phyloP scores from a whole-genome alignment of 75 land plant genomes.

The Picea glauca region DNA sequence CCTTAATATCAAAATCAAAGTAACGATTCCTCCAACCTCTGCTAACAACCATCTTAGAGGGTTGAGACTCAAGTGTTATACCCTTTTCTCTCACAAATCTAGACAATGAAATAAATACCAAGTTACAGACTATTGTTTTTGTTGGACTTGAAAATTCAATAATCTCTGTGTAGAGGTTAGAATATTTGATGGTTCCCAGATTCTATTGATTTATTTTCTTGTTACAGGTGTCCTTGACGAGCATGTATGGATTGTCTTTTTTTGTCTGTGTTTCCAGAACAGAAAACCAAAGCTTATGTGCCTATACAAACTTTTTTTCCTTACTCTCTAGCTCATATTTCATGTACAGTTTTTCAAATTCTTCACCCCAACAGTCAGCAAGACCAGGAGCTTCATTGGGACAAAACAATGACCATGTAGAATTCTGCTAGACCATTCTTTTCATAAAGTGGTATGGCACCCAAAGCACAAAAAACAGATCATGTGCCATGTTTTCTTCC shows the following conservation, averaged over 20 bases:
- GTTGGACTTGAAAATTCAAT: constrained; percentile 82
- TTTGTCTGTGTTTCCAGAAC: constrained; percentile 83
- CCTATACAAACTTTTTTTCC: constrained; percentile 76
- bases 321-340: constrained; percentile 84
- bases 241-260: constrained; percentile 95
- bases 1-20: constrained; percentile 80
- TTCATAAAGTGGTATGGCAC: constrained; percentile 90
- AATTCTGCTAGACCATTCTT: constrained; percentile 57
- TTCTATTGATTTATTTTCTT: constrained; percentile 95
- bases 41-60: constrained; percentile 91
- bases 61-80: constrained; percentile 78
- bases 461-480: constrained; percentile 93
- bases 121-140: constrained; percentile 94
- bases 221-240: constrained; percentile 93
- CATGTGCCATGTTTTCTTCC: constrained; percentile 93
- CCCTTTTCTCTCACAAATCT: constrained; percentile 92
- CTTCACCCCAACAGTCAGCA: constrained; percentile 95
- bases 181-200: constrained; percentile 90
- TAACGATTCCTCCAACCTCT: constrained; percentile 63
- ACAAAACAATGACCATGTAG: constrained; percentile 86
- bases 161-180: constrained; percentile 92
- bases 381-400: constrained; percentile 92
- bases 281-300: constrained; percentile 91
- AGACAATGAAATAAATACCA: constrained; percentile 91
- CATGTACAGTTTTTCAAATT: constrained; percentile 72